Base-by-base conservation (phyloP, 129 eudicot genomes). In the Artemisia annua region DNA sequence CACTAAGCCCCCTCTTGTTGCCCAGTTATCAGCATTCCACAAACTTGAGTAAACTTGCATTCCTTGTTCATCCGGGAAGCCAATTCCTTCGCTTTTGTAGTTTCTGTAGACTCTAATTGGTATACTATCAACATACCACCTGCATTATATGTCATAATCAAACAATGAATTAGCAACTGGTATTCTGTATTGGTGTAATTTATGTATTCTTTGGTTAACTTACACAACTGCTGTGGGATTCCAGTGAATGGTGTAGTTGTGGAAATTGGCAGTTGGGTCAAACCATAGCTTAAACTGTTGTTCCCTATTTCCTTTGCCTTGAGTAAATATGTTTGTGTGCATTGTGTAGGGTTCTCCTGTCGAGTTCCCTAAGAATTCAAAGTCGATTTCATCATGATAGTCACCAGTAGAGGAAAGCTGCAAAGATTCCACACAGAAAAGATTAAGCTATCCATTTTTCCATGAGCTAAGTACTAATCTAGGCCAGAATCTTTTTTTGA, bases 11-110 rank as follows among this genome's bases (percentile, higher is more conserved):
- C 83, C 85, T 76, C 80, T 81, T 4, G 92, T 89, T 24, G 96
- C 96, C 92, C 96, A 89, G 48, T 80, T 74, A 66, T 89, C 96
- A 14, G 85, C 92, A 63, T 89, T 84, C 96, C 96, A 89, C 7
- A 89, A 75, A 85, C 92, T 89, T 26, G 92, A 60, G 65, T 86
- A 82, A 3, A 77, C 87, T 46, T 76, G 73, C 96, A 89, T 86
- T 48, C 86, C 86, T 77, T 86, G 92, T 61, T 79, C 63, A 69
- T 82, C 80, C 15, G 96, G 91, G 76, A 62, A 89, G 0, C 83
- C 86, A 43, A 89, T 84, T 71, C 86, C 83, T 48, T 81, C 51
- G 55, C 70, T 79, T 62, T 79, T 72, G 71, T 84, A 80, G 86
- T 89, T 89, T 53, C 81, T 71, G 89, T 66, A 89, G 4, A 89